Conservation (phyloP, 768 basidiomycete genomes). For the Tulasnella sp. region DNA sequence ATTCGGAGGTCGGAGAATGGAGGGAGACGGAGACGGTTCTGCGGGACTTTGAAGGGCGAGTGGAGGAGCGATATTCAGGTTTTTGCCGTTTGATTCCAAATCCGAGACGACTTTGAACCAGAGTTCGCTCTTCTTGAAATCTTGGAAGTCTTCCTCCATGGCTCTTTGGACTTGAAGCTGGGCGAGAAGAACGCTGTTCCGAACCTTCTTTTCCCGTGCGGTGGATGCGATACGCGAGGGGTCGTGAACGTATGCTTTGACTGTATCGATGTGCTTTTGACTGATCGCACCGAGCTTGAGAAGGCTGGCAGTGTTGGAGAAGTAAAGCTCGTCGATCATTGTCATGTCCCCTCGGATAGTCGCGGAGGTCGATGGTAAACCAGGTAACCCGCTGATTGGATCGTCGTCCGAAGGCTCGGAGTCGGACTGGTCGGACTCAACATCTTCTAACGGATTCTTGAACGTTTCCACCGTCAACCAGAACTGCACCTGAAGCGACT, state of each 20-base stretch:
- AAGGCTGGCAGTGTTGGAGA: slow-evolving; percentile 47
- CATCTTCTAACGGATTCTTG: slow-evolving; percentile 86
- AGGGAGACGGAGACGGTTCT: neutral
- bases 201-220: slow-evolving; percentile 43
- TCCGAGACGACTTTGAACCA: slow-evolving; percentile 86
- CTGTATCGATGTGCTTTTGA: slow-evolving; percentile 54
- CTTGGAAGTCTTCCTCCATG: slow-evolving; percentile 88
- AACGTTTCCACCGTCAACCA: slow-evolving; percentile 97
- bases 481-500: slow-evolving; percentile 84
- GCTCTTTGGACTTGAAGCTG: slow-evolving; percentile 77
- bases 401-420: slow-evolving; percentile 52
- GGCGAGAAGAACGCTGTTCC: slow-evolving; percentile 67
- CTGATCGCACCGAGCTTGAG: slow-evolving; percentile 45
- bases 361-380: slow-evolving; percentile 34
- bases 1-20: neutral
- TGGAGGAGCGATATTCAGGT: neutral
- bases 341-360: slow-evolving; percentile 78
- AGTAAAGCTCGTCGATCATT: slow-evolving; percentile 84
- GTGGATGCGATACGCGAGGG: slow-evolving; percentile 32
- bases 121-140: slow-evolving; percentile 78
- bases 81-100: slow-evolving; percentile 21
- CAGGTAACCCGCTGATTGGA: slow-evolving; percentile 35
- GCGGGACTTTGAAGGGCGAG: neutral
- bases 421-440: slow-evolving; percentile 38
- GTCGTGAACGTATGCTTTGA: slow-evolving; percentile 52